Conservation (phyloP, 768 basidiomycete species). For the Tephrocybe sp. region DNA sequence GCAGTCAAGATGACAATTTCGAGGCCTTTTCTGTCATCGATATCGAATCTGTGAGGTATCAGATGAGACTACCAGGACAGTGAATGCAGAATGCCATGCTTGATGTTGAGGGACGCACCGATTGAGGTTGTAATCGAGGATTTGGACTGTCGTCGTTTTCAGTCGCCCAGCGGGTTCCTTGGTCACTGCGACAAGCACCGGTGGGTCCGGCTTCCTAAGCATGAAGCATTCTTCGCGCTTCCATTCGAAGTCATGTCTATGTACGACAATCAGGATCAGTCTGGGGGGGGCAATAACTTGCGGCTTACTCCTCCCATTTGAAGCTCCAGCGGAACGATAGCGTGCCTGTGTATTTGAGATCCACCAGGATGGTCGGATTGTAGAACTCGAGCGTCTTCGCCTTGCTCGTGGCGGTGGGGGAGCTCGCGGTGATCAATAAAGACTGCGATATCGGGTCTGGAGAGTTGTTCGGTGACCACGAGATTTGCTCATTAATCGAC, state of each 20-base stretch:
- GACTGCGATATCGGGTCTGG: conserved; percentile 74
- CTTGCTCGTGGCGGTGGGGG: conserved; percentile 66
- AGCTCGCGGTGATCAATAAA: conserved; percentile 65
- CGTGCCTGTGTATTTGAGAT: conserved; percentile 73
- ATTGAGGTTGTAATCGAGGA: conserved; percentile 84
- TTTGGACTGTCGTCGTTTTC: conserved; percentile 67
- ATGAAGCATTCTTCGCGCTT: conserved; percentile 82
- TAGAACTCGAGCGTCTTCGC: conserved; percentile 72
- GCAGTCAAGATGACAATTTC: conserved; percentile 80
- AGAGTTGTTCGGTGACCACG: too few species aligned
- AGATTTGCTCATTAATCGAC: too few species aligned
- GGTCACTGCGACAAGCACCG: conserved; percentile 80
- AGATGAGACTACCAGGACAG: too few species aligned
- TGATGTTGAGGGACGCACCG: conserved; percentile 42
- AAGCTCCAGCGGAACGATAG: conserved; percentile 78
- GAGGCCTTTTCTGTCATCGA: conserved; percentile 81
- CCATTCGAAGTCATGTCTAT: conserved; percentile 85
- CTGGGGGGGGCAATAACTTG: not conserved
- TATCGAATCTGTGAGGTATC: conserved; percentile 61
- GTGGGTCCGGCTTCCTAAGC: conserved; percentile 83
- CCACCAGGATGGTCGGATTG: conserved; percentile 71
- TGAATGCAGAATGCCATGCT: too few species aligned
- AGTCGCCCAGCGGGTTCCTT: conserved; percentile 71
- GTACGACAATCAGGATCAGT: not conserved
- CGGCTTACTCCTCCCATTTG: conserved; percentile 78